Conservation (phyloP, 2,329 filamentous ascomycete genomes). For the Fusarium praegraminearum region DNA sequence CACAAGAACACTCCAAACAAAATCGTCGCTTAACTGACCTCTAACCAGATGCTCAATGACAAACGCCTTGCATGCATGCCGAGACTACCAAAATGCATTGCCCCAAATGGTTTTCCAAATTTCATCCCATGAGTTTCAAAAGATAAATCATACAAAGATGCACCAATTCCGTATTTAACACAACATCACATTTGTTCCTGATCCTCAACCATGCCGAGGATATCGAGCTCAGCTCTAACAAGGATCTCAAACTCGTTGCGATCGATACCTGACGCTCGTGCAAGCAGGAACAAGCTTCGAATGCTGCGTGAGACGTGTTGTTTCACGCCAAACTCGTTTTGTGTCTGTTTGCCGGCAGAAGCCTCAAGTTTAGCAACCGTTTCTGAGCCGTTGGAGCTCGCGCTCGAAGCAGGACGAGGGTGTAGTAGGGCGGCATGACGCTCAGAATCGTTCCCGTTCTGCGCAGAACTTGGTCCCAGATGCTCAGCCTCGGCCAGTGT, state of each 20-base stretch:
- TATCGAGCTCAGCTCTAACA: slow-evolving; percentile 77
- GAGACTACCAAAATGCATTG: slow-evolving; percentile 17
- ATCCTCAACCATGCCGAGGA: slow-evolving; percentile 77
- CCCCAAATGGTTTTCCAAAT: not conserved
- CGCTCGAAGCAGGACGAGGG: slow-evolving; percentile 69
- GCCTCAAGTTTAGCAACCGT: slow-evolving; percentile 73
- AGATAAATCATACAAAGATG: not conserved
- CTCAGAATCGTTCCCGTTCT: slow-evolving; percentile 49
- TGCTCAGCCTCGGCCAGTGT: slow-evolving; percentile 59
- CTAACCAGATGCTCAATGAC: slow-evolving; percentile 27
- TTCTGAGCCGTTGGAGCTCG: slow-evolving; percentile 66
- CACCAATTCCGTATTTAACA: not conserved
- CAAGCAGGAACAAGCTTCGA: slow-evolving; percentile 79
- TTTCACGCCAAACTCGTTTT: slow-evolving; percentile 78
- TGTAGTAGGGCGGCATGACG: slow-evolving; percentile 60
- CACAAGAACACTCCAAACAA: slow-evolving; percentile 7
- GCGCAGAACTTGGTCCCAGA: slow-evolving; percentile 51
- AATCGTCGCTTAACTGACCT: slow-evolving; percentile 4
- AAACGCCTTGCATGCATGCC: slow-evolving; percentile 45
- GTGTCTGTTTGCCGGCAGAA: slow-evolving; percentile 67
- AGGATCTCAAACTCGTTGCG: slow-evolving; percentile 80
- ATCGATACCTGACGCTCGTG: slow-evolving; percentile 77
- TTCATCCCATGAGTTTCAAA: slow-evolving; percentile 2
- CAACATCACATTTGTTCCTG: slow-evolving; percentile 46
- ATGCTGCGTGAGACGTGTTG: slow-evolving; percentile 83